Evolutionary conservation across 331 rosid genomes (phyloP), one percentile per base, ranked within the genome.

Genomic region (Rosa hybrid): DNA sequence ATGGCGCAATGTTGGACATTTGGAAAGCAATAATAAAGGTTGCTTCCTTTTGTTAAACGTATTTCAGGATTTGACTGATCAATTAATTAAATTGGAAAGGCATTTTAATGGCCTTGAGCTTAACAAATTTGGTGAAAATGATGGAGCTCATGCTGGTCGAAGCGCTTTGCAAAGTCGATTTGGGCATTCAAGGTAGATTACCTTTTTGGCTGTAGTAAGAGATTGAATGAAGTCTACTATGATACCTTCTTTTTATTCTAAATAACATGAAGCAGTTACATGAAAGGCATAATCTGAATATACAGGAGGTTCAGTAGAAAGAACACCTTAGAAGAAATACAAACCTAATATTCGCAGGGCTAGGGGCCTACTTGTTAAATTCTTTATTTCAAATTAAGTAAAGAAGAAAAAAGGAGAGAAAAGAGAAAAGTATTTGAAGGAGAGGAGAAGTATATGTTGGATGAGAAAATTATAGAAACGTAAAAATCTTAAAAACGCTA

Each of bases 71-170:
- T 86, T 91, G 86, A 93, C 94, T 12, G 80, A 90, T 85, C 96
- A 88, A 72, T 88, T 95, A 84, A 90, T 95, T 89, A 94, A 90
- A 84, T 81, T 95, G 89, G 97, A 95, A 84, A 90, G 94, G 79
- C 98, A 93, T 90, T 93, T 95, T 81, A 93, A 95, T 81, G 86
- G 82, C 78, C 90, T 93, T 78, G 99, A 95, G 79, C 84, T 93
- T 51, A 88, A 87, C 72, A 93, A 89, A 77, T 95, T 92, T 83
- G 90, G 89, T 81, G 96, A 88, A 87, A 68, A 78, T 82, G 86
- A 83, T 62, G 88, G 82, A 77, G 76, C 60, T 63, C 83, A 27
- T 80, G 77, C 59, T 23, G 87, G 80, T 79, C 88, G 64, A 72
- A 93, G 87, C 81, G 76, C 88, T 82, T 70, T 74, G n/a, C 90